Percentiles rank a stretch among this genome's conserved stretches.
These are phyloP conservation scores for Friedmanniomyces simplex DNA, from an alignment of 495 filamentous ascomycete species.

Conservation along the genomic window DNA sequence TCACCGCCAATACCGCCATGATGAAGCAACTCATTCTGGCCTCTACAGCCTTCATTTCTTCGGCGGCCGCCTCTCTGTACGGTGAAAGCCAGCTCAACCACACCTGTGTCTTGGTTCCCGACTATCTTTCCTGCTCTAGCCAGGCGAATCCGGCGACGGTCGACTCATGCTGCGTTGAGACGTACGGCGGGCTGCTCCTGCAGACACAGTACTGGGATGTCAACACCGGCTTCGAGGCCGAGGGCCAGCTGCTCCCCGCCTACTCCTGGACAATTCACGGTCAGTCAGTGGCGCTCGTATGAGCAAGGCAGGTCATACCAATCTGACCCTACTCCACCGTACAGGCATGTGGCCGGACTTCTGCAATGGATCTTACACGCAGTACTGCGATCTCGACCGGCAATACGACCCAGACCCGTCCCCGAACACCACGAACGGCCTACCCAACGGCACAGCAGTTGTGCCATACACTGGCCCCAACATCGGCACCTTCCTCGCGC, in stretches of 20 bases:
- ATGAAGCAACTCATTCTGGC: background rate
- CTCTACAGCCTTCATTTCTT: background rate
- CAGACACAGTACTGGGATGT: constrained; percentile 45
- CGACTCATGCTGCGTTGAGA: constrained; percentile 44
- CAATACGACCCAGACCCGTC: constrained; percentile 43
- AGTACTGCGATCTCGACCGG: constrained; percentile 43
- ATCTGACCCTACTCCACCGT: background rate
- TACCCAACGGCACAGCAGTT: constrained; percentile 34
- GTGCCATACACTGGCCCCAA: constrained; percentile 36
- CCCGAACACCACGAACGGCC: constrained; percentile 43
- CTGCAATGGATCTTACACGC: constrained; percentile 30
- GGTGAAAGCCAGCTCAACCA: background rate
- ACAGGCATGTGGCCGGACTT: constrained; percentile 41
- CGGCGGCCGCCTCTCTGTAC: background rate
- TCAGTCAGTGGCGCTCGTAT: background rate
- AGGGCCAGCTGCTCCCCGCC: constrained; percentile 39
- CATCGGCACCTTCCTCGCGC: constrained; percentile 37
- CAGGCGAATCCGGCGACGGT: constrained; percentile 31
- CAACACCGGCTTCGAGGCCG: constrained; percentile 39
- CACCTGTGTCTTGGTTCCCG: constrained; percentile 1
- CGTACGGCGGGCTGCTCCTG: constrained; percentile 41
- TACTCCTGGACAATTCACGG: constrained; percentile 42
- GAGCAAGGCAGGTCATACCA: background rate
- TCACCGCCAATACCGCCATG: background rate
- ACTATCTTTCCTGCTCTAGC: constrained; percentile 37